Conservation (phyloP, 1,284 basidiomycete species). For the Entoloma clypeatum region DNA sequence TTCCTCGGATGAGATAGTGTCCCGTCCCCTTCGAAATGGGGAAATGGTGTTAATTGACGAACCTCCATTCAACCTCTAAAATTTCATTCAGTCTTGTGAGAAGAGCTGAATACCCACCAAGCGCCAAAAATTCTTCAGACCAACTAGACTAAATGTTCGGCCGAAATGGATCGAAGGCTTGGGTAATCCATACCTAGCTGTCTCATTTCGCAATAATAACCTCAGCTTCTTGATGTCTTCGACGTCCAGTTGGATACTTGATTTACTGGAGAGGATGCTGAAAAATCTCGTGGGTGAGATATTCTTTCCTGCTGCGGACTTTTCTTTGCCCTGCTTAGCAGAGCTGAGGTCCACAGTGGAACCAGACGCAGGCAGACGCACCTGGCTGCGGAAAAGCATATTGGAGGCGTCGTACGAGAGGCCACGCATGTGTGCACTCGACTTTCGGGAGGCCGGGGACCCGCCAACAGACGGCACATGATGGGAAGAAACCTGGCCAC, state of each 20-base stretch:
- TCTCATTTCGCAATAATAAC: conserved; percentile 81
- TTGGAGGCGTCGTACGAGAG: conserved; percentile 49
- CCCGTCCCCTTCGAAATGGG: too few species aligned
- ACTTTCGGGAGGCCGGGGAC: conserved; percentile 43
- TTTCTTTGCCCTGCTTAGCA: conserved; percentile 42
- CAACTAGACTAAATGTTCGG: conserved; percentile 49
- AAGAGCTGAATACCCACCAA: conserved; percentile 84
- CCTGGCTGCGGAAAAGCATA: conserved; percentile 46
- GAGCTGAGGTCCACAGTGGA: conserved; percentile 40
- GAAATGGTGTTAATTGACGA: conserved; percentile 26
- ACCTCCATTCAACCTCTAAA: conserved; percentile 96
- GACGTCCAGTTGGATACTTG: conserved; percentile 66
- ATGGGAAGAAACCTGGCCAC: conserved; percentile 36
- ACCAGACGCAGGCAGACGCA: conserved; percentile 37
- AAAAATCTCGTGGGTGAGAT: conserved; percentile 62
- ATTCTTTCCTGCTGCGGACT: conserved; percentile 44
- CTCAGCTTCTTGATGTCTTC: conserved; percentile 75
- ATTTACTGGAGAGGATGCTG: conserved; percentile 59
- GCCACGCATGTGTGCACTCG: conserved; percentile 49
- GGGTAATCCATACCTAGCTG: conserved; percentile 55
- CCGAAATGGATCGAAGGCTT: neutral
- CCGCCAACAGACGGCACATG: conserved; percentile 36
- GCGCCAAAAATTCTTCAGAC: conserved; percentile 85
- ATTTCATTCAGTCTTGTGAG: conserved; percentile 88
- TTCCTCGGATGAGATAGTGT: neutral